Base-by-base conservation (phyloP, 805 yeast genomes). In the Zygoascus biomembranicola region DNA sequence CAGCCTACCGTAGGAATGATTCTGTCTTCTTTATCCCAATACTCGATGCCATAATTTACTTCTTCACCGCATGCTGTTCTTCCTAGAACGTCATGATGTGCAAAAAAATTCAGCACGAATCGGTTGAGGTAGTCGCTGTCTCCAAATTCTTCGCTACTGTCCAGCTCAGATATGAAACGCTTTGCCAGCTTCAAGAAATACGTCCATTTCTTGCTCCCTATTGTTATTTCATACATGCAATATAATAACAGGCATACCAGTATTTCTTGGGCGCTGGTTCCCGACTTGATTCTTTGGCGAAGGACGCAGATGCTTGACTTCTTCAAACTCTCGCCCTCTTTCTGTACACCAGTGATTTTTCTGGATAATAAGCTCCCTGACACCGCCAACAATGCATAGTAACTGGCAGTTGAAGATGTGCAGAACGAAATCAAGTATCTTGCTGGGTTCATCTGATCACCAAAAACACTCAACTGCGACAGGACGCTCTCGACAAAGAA, bases 11-110 rank as follows among this genome's bases (percentile, higher is more conserved):
- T 16, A 14, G 18, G n/a, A 13, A 43, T 19, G 8, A 43, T 43
- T 5, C 19, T 43, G 19, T 43, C 46, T 4, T 5, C 19, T 23
- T 43, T 43, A 19, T 19, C 23, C 46, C 46, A 43, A 8, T 43
- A 43, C 19, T 43, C 46, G 19, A 14, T 43, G 19, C 46, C 46
- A 19, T 43, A 43, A 16, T 14, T 43, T 3, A 43, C 19, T 14
- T 43, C 46, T 19, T 43, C 46, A 5, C 46, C 46, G 8, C 46
- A 43, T 43, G 46, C 46, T 3, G 46, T 43, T 23, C 46, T n/a
- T n/a, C 46, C 46, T 23, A 43, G 23, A 2, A 43, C 46, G 8
- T 43, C 46, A 43, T 43, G 46, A 19, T 43, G 19, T 13, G 46
- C 46, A 43, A 43, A 43, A 9, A 43, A 43, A 8, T 43, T 43